A percentile compares a stretch with the other conserved stretches of the same genome.
These are phyloP conservation scores for Bretziella fagacearum DNA, from an alignment of 2,329 filamentous ascomycete species.

Conservation along the genomic window DNA sequence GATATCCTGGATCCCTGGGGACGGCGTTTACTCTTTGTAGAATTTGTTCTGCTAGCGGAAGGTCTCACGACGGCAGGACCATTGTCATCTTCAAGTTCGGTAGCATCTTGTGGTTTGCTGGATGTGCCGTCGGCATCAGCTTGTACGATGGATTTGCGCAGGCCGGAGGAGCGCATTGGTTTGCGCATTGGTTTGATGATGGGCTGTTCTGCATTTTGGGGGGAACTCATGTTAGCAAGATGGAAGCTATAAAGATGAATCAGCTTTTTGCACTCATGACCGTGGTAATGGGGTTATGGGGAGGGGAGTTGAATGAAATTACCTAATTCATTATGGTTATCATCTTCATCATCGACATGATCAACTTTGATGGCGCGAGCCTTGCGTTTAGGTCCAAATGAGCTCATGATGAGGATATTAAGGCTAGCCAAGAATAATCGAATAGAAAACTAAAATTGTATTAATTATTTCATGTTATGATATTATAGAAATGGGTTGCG, in stretches of 20 bases:
- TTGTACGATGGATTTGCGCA: too few relatives aligned
- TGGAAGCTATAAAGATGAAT: neutral
- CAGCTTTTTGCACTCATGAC: neutral
- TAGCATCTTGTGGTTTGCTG: constrained; percentile 32
- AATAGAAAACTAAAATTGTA: neutral
- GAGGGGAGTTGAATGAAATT: too few relatives aligned
- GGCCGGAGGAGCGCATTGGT: too few relatives aligned
- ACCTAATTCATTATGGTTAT: neutral
- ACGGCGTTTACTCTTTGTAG: constrained; percentile 64
- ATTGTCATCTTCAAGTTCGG: constrained; percentile 24
- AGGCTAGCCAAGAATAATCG: neutral
- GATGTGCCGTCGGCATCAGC: too few relatives aligned
- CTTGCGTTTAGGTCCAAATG: constrained; percentile 45
- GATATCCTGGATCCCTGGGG: constrained; percentile 50
- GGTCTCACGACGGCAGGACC: constrained; percentile 20
- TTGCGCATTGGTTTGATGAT: constrained; percentile 30
- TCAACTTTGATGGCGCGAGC: constrained; percentile 58
- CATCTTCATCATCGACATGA: constrained; percentile 41
- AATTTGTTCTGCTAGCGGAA: too few relatives aligned
- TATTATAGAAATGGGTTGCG: neutral
- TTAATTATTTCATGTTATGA: neutral
- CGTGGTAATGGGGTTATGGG: too few relatives aligned
- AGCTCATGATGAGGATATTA: constrained; percentile 27
- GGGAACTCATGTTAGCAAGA: constrained; percentile 8
- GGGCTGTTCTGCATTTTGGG: too few relatives aligned